Conservation (phyloP, 1,284 basidiomycete species). For the Pulveroboletus sp. region DNA sequence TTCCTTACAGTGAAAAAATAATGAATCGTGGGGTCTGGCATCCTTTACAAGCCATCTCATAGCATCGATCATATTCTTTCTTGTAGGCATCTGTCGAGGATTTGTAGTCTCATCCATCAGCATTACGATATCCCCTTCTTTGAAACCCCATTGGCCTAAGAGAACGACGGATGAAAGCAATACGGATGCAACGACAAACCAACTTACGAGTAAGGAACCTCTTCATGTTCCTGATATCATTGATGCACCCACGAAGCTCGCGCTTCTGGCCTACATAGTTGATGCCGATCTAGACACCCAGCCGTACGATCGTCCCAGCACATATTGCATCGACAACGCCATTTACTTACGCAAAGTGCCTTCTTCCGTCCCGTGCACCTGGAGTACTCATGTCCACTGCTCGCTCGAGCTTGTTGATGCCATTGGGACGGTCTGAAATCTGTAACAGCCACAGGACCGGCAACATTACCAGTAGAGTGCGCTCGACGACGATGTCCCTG, state of each 20-base stretch:
- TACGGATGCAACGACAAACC: neutral
- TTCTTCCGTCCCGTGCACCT: slow-evolving; percentile 71
- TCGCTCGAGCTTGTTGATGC: slow-evolving; percentile 3
- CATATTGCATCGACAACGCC: neutral
- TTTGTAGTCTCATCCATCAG: slow-evolving; percentile 74
- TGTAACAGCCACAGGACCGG: neutral
- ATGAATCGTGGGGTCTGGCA: slow-evolving; percentile 75
- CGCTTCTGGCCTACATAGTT: slow-evolving; percentile 72
- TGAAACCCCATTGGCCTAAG: slow-evolving; percentile 63
- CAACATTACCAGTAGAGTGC: slow-evolving; percentile 23
- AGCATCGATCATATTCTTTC: slow-evolving; percentile 76
- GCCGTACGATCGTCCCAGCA: neutral
- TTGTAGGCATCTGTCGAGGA: slow-evolving; percentile 67
- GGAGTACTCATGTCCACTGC: slow-evolving; percentile 51
- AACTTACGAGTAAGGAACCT: slow-evolving; percentile 69
- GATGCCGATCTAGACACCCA: slow-evolving; percentile 59
- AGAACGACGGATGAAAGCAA: neutral
- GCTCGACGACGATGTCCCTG: slow-evolving; percentile 24
- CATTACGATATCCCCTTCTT: slow-evolving; percentile 71
- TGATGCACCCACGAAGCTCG: slow-evolving; percentile 77
- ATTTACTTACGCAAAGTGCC: slow-evolving; percentile 65
- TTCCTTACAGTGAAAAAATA: slow-evolving; percentile 82
- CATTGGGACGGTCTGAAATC: slow-evolving; percentile 4
- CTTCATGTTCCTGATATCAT: slow-evolving; percentile 75
- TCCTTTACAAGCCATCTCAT: slow-evolving; percentile 87